Evolutionary conservation across 441 rosid species (phyloP).

Genomic region (Pelargonium cotyledonis): DNA sequence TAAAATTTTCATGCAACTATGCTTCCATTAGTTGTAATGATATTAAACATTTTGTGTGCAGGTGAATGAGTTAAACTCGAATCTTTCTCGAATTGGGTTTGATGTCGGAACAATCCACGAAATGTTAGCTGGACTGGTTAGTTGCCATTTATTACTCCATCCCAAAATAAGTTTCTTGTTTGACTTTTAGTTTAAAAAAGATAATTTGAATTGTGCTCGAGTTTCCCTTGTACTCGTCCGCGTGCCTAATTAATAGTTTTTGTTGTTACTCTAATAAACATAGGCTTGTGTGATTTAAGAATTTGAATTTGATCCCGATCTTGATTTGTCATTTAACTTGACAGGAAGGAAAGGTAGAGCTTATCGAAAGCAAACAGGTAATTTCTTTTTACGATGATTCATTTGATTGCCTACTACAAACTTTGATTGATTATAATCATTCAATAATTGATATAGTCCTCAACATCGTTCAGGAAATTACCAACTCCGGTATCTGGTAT

Average conservation of each 20-base stretch:
- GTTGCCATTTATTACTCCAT: conserved; percentile 19
- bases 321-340: conserved; percentile 20
- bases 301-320: neutral
- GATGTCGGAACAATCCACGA: conserved; percentile 56
- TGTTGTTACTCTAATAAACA: too few species aligned
- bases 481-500: conserved; percentile 72
- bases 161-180: neutral
- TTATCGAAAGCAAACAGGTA: conserved; percentile 76
- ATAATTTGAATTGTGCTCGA: too few species aligned
- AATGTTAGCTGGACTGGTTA: conserved; percentile 77
- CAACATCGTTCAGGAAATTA: conserved; percentile 43
- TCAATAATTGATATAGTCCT: conserved; percentile 13
- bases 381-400: conserved; percentile 8
- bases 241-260: too few species aligned
- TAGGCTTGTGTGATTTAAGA: too few species aligned
- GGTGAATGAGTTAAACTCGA: conserved; percentile 66
- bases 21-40: conserved; percentile 16
- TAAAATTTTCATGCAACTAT: neutral
- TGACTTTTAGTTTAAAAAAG: neutral
- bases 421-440: conserved; percentile 3
- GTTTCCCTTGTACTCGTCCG: too few species aligned
- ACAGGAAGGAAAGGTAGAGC: conserved; percentile 80
- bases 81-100: conserved; percentile 69
- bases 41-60: conserved; percentile 24
- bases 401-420: conserved; percentile 11